Evolutionary conservation across 2,329 filamentous ascomycete species (phyloP).

Genomic region (Neofusicoccum ribis): DNA sequence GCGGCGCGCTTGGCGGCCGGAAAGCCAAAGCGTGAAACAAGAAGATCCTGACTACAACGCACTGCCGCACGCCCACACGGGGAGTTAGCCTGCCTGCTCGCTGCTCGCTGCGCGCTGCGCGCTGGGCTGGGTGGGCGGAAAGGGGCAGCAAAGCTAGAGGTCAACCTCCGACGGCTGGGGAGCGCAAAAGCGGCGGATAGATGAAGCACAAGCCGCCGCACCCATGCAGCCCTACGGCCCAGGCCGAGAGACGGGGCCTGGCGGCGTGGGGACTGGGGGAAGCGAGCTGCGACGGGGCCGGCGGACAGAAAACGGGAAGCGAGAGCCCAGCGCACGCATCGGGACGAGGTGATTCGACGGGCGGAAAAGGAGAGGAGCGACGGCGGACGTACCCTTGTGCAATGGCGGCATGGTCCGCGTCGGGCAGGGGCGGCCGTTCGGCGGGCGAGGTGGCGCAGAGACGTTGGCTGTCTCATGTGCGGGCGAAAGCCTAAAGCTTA

Average conservation of each 20-base stretch:
- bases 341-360: neutral
- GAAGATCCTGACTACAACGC: no score
- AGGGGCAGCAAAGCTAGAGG: no score
- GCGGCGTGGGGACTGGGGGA: neutral
- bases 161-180: no score
- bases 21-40: no score
- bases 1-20: no score
- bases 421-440: neutral
- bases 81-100: no score
- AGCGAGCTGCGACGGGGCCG: neutral
- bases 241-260: no score
- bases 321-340: neutral
- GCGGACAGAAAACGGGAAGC: neutral
- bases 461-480: neutral
- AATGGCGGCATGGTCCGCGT: neutral
- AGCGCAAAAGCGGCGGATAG: no score
- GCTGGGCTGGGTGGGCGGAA: no score
- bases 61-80: no score
- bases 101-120: no score
- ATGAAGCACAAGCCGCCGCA: neutral
- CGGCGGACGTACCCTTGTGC: neutral
- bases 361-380: neutral
- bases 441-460: neutral
- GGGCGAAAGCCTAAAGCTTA: constrained; percentile 9
- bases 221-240: constrained; percentile 6